phyloP scores from a whole-genome alignment of 257 asterid genomes.

The Primulina huaijiensis region DNA sequence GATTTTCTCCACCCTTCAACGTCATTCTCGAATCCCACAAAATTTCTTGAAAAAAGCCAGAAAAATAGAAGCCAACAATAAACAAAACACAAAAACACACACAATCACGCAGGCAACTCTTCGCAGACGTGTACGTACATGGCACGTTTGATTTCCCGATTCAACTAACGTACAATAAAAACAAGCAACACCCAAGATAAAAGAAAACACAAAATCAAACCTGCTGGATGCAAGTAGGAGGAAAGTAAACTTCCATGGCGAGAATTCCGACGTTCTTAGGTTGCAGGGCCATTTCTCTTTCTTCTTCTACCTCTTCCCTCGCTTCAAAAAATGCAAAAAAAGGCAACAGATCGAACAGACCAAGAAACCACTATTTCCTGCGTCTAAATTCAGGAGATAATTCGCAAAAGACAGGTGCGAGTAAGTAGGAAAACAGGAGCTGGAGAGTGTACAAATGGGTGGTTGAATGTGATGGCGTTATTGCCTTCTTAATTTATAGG shows the following conservation, averaged over 20 bases:
- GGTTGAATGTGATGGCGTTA: constrained; percentile 26
- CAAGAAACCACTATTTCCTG: not conserved
- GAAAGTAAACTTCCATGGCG: constrained; percentile 93
- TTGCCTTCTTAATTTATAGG: constrained; percentile 29
- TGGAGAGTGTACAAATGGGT: constrained; percentile 7
- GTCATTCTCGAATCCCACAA: constrained; percentile 19
- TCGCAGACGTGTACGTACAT: constrained; percentile 15
- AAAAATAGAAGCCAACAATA: not conserved
- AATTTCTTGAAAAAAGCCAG: constrained; percentile 10
- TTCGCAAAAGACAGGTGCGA: constrained; percentile 18
- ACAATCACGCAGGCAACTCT: constrained; percentile 1
- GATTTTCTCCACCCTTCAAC: not conserved
- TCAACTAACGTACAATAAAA: constrained; percentile 1
- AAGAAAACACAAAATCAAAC: constrained; percentile 27
- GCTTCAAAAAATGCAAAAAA: constrained; percentile 19
- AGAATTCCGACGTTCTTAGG: constrained; percentile 89
- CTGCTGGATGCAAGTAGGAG: constrained; percentile 95
- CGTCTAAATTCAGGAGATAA: constrained; percentile 20
- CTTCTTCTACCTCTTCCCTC: constrained; percentile 32
- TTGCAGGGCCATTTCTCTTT: constrained; percentile 41
- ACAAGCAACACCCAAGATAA: not conserved
- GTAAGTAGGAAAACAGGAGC: constrained; percentile 8
- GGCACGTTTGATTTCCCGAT: constrained; percentile 8
- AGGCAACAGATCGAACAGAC: constrained; percentile 27
- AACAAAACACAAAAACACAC: constrained; percentile 11